Conservation (phyloP, 2,329 filamentous ascomycete species). For the Nothopassalora personata region DNA sequence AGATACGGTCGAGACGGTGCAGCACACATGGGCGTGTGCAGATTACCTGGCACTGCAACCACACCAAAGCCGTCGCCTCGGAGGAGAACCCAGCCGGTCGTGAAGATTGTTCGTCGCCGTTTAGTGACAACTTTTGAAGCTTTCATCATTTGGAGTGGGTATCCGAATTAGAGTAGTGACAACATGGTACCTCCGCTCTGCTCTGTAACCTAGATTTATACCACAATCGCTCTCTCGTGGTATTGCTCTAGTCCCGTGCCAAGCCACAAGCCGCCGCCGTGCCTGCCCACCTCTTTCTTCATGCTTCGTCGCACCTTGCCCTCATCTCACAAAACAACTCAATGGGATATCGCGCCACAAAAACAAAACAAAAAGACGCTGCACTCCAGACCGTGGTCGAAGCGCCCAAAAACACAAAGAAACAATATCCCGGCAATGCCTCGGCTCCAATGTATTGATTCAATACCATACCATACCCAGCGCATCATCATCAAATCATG, state of each 20-base stretch:
- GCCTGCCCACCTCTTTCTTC: too few relatives aligned
- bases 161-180: neutral
- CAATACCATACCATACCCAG: neutral
- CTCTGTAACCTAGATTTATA: neutral
- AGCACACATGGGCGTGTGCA: too few relatives aligned
- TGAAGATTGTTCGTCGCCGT: neutral
- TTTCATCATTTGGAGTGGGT: neutral
- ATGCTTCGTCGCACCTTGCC: too few relatives aligned
- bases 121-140: neutral
- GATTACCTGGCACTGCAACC: too few relatives aligned
- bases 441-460: neutral
- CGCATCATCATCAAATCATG: constrained; percentile 4
- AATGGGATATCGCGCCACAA: neutral
- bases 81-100: neutral
- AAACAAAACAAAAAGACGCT: neutral
- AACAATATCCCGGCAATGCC: neutral
- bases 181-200: neutral
- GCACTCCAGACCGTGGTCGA: neutral
- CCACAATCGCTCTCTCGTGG: neutral
- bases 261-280: neutral
- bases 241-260: neutral
- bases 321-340: neutral
- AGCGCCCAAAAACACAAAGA: neutral
- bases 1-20: neutral
- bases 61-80: neutral